A percentile compares a stretch with the other conserved stretches of the same genome.
Conservation (phyloP, 495 filamentous ascomycete genomes). For the Aspergillus ellipticus region DNA sequence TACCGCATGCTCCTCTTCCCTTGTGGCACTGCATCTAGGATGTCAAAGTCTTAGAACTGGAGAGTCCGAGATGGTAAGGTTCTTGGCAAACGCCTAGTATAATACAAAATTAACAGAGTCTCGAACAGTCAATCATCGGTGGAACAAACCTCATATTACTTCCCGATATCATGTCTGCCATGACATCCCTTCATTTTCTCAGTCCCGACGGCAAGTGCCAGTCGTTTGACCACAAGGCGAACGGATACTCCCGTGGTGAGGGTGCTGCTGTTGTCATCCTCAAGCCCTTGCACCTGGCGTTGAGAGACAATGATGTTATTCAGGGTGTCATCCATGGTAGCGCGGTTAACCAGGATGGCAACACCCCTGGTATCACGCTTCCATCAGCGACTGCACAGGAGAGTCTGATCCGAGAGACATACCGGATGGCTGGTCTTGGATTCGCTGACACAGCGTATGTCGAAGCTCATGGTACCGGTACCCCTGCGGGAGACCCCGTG, state of each 20-base stretch:
- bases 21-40: constrained; percentile 35
- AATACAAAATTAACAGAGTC: neutral
- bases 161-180: constrained; percentile 16
- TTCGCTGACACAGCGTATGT: neutral
- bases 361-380: neutral
- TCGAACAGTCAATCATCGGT: constrained; percentile 14
- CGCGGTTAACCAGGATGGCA: neutral
- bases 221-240: constrained; percentile 32
- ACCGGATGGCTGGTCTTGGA: neutral
- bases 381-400: neutral
- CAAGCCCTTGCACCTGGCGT: constrained; percentile 22
- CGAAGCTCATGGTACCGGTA: constrained; percentile 6
- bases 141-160: constrained; percentile 28
- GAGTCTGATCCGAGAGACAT: neutral
- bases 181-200: constrained; percentile 20
- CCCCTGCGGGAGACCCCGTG: neutral
- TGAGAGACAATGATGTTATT: constrained; percentile 12
- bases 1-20: constrained; percentile 35
- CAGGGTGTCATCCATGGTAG: neutral
- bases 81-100: no score
- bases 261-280: constrained; percentile 33
- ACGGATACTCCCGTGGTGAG: constrained; percentile 39
- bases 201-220: constrained; percentile 19
- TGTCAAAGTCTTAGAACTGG: constrained; percentile 25
- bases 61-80: constrained; percentile 18